Evolutionary conservation across 768 basidiomycete genomes (phyloP), one percentile per base, ranked within the genome.

Genomic region (Termitomyces sp.): DNA sequence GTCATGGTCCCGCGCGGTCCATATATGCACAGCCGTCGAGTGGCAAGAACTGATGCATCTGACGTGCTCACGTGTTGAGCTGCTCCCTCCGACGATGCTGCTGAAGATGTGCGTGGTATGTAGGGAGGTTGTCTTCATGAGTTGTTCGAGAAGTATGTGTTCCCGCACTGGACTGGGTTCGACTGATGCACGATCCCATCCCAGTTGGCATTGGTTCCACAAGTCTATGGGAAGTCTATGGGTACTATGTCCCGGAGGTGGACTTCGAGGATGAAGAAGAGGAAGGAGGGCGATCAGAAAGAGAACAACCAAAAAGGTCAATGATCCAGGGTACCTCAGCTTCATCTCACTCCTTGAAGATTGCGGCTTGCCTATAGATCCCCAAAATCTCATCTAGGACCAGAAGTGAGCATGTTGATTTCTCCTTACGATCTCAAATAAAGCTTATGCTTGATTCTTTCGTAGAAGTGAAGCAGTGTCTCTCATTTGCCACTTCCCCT

Each of bases 161-260:
- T 75, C 60, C 69, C 82, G 64, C 77, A 82, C 46, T 82, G 76
- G 76, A 77, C 66, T 58, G 83, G 83, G 3, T 76, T 72, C 58
- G 80, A 12, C 79, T 80, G 3, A 57, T 82, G 5, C 68, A 69
- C 33, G 63, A 76, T 60, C 78, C 83, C 0, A 75, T 79, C 0
- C 81, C 82, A 3, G 71, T 81, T 4, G 71, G 74, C 86, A 0
- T 47, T 86, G 47, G 80, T 83, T 3, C 86, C 87, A 0, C 84
- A n/a, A n/a, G n/a, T n/a, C n/a, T n/a, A n/a, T n/a, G n/a, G n/a
- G n/a, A 86, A 65, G 87, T 80, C 67, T 88, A 83, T 62, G 86
- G 87, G 1, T 84, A 82, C 68, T 88, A 87, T 61, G 64, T 62
- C 8, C 70, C 70, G 9, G 62, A 65, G 1, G 26, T 65, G 33